These are phyloP conservation scores for Leucosporidium creatinivorum DNA, from an alignment of 768 basidiomycete genomes.

Conservation along the genomic window DNA sequence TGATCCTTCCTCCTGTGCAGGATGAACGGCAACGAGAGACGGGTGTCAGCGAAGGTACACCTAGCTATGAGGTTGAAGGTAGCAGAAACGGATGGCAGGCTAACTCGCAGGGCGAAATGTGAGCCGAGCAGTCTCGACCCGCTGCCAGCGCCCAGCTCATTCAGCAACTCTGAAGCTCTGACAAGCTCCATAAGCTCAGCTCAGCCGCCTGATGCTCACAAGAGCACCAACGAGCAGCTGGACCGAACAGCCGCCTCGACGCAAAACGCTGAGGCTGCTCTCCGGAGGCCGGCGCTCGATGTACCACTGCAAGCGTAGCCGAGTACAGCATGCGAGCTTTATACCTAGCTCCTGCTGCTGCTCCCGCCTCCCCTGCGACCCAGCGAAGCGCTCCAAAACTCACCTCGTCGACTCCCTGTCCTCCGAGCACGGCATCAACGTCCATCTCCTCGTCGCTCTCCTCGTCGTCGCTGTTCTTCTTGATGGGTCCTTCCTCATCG, in stretches of 20 bases:
- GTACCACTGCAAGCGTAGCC: neutral
- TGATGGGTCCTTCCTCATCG: slow-evolving; percentile 36
- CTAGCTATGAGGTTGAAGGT: too few relatives aligned
- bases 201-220: slow-evolving; percentile 47
- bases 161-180: too few relatives aligned
- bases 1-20: neutral
- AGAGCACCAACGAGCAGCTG: slow-evolving; percentile 53
- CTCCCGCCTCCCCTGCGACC: neutral
- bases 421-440: slow-evolving; percentile 17
- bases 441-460: slow-evolving; percentile 33
- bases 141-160: slow-evolving; percentile 50
- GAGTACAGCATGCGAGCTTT: neutral
- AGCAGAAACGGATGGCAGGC: too few relatives aligned
- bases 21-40: too few relatives aligned
- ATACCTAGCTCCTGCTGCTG: too few relatives aligned
- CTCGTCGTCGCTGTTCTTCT: slow-evolving; percentile 37
- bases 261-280: too few relatives aligned
- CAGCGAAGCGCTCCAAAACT: slow-evolving; percentile 23
- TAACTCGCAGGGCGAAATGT: slow-evolving; percentile 41
- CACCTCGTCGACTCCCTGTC: slow-evolving; percentile 34
- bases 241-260: too few relatives aligned
- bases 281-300: neutral
- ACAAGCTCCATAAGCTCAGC: too few relatives aligned
- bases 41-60: too few relatives aligned
- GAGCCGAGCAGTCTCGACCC: slow-evolving; percentile 52